Percentiles rank a stretch among this genome's conserved stretches.
phyloP scores from a whole-genome alignment of 768 basidiomycete species.

The Tulasnella sp. region DNA sequence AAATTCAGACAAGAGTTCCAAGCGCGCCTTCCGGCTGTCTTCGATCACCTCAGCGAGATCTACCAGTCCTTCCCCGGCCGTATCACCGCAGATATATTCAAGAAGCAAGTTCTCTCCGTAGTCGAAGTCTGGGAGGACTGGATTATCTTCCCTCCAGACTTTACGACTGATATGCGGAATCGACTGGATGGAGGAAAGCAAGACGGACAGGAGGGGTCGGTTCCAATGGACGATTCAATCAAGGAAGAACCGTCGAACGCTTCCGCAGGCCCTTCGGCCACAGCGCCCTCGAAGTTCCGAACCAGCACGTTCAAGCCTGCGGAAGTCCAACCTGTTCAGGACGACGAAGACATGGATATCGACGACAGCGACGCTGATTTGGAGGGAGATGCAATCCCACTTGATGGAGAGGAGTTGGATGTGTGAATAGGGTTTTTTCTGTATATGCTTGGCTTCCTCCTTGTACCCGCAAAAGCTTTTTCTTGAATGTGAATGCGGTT shows the following conservation, averaged over 20 bases:
- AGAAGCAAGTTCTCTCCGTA: conserved; percentile 81
- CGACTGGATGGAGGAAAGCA: conserved; percentile 63
- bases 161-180: conserved; percentile 65
- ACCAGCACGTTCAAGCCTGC: conserved; percentile 74
- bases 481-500: background rate
- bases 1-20: conserved; percentile 96
- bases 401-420: conserved; percentile 51
- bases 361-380: conserved; percentile 34
- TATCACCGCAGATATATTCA: conserved; percentile 95
- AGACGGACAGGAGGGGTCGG: conserved; percentile 36
- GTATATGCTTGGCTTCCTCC: background rate
- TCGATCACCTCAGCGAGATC: conserved; percentile 91
- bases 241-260: conserved; percentile 18
- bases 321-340: conserved; percentile 13
- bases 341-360: conserved; percentile 18
- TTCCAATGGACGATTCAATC: conserved; percentile 34
- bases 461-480: background rate
- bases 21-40: conserved; percentile 82
- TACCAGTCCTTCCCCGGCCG: conserved; percentile 94
- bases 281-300: conserved; percentile 65
- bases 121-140: conserved; percentile 98
- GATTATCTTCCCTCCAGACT: conserved; percentile 92
- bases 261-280: conserved; percentile 34
- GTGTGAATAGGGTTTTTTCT: conserved; percentile 29
- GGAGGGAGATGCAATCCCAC: conserved; percentile 38